Percentiles rank a stretch among this genome's conserved stretches.
Conservation (phyloP, 106 monocot species). For the Dendrobium catenatum region DNA sequence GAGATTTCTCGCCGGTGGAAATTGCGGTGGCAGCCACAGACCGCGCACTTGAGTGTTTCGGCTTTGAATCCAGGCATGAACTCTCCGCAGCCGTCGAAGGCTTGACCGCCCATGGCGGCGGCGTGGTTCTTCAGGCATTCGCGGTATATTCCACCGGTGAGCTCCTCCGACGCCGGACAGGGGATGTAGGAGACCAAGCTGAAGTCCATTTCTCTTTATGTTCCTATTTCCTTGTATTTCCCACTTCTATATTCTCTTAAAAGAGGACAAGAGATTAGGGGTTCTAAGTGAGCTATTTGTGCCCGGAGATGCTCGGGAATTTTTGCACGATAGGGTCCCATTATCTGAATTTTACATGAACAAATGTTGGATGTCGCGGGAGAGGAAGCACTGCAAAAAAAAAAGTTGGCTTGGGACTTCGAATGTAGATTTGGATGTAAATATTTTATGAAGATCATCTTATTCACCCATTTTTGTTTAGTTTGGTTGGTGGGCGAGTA, state of each 20-base stretch:
- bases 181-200: slow-evolving; percentile 28
- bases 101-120: slow-evolving; percentile 46
- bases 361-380: neutral
- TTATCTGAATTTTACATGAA: neutral
- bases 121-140: slow-evolving; percentile 58
- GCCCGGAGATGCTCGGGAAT: neutral
- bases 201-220: slow-evolving; percentile 20
- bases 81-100: slow-evolving; percentile 40
- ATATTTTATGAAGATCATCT: too few relatives aligned
- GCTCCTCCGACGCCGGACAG: neutral
- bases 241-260: neutral
- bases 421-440: too few relatives aligned
- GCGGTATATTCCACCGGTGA: slow-evolving; percentile 14
- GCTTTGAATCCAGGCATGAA: slow-evolving; percentile 31
- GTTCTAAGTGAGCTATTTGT: neutral
- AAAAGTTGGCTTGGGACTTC: neutral
- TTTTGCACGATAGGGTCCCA: neutral
- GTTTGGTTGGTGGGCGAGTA: too few relatives aligned
- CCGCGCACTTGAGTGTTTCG: slow-evolving; percentile 47
- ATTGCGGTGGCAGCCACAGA: slow-evolving; percentile 59
- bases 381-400: neutral
- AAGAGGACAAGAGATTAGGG: neutral
- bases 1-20: slow-evolving; percentile 50
- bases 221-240: neutral
- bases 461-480: too few relatives aligned